A percentile compares a stretch with the other conserved stretches of the same genome.
Conservation (phyloP, 768 basidiomycete genomes). For the Cystofilobasidium macerans region DNA sequence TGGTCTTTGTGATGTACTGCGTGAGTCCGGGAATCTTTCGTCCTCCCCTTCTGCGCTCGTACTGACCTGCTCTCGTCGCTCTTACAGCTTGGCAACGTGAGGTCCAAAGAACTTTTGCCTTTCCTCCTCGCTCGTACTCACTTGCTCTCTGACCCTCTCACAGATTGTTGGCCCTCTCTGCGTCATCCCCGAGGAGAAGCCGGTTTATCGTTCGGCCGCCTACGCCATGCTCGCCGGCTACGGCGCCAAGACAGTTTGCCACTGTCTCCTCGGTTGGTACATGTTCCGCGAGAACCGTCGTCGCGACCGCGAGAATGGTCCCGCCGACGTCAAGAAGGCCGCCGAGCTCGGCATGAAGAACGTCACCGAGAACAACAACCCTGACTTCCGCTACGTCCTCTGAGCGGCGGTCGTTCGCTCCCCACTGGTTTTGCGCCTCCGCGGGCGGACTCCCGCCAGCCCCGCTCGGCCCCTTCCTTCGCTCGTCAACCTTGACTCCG, state of each 20-base stretch:
- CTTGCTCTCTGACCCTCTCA: too few species aligned
- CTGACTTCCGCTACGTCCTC: slow-evolving; percentile 29
- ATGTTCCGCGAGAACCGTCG: slow-evolving; percentile 36
- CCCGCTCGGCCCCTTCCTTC: too few species aligned
- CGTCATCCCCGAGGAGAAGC: slow-evolving; percentile 28
- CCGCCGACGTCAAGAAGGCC: slow-evolving; percentile 32
- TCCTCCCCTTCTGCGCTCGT: slow-evolving; percentile 17
- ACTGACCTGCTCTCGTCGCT: background rate
- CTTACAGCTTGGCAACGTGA: background rate
- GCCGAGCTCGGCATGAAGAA: slow-evolving; percentile 29
- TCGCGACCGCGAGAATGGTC: slow-evolving; percentile 33
- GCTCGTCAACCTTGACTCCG: too few species aligned
- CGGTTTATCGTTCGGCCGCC: slow-evolving; percentile 34
- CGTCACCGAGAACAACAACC: slow-evolving; percentile 34
- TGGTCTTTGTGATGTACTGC: slow-evolving; percentile 36
- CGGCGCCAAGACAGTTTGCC: slow-evolving; percentile 32
- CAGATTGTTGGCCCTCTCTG: too few species aligned
- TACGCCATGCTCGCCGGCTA: slow-evolving; percentile 35
- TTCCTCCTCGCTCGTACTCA: background rate
- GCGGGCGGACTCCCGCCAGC: too few species aligned
- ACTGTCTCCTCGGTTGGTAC: slow-evolving; percentile 30
- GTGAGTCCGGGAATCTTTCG: too few species aligned
- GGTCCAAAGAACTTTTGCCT: background rate
- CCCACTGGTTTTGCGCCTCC: too few species aligned
- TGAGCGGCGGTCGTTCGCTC: background rate